These are phyloP conservation scores for Suillus spraguei DNA, from an alignment of 768 basidiomycete species.

Conservation along the genomic window DNA sequence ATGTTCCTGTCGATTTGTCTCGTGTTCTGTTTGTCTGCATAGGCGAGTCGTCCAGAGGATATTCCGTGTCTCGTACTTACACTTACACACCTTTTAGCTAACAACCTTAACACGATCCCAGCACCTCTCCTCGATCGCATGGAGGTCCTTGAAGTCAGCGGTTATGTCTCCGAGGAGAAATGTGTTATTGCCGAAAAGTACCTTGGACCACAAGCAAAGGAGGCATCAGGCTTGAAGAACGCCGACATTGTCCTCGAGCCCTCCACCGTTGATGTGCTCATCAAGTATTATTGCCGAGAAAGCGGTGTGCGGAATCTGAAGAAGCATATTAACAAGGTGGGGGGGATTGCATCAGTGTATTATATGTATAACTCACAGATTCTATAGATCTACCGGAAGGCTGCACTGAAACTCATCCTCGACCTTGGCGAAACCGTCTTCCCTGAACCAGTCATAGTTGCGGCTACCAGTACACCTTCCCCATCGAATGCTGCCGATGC, in stretches of 20 bases:
- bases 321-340: constrained; percentile 98
- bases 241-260: constrained; percentile 82
- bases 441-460: constrained; percentile 60
- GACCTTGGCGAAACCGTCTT: constrained; percentile 87
- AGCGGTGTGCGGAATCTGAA: constrained; percentile 96
- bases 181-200: constrained; percentile 84
- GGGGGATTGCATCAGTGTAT: neutral
- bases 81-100: constrained; percentile 49
- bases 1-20: constrained; percentile 95
- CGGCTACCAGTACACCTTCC: constrained; percentile 18
- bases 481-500: constrained; percentile 15
- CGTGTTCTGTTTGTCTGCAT: constrained; percentile 98
- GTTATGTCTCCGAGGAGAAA: constrained; percentile 95
- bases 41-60: constrained; percentile 35
- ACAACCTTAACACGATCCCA: constrained; percentile 91
- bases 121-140: constrained; percentile 93
- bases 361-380: neutral
- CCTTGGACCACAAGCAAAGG: constrained; percentile 91
- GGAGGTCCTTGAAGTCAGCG: constrained; percentile 94
- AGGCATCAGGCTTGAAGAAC: constrained; percentile 81
- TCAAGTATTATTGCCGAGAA: constrained; percentile 97
- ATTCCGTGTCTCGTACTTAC: constrained; percentile 5
- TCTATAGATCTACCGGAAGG: constrained; percentile 90
- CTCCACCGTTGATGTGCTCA: constrained; percentile 80
- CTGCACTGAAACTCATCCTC: constrained; percentile 87